These are phyloP conservation scores for Thielaviopsis punctulata DNA, from an alignment of 2,329 filamentous ascomycete genomes.

Conservation along the genomic window DNA sequence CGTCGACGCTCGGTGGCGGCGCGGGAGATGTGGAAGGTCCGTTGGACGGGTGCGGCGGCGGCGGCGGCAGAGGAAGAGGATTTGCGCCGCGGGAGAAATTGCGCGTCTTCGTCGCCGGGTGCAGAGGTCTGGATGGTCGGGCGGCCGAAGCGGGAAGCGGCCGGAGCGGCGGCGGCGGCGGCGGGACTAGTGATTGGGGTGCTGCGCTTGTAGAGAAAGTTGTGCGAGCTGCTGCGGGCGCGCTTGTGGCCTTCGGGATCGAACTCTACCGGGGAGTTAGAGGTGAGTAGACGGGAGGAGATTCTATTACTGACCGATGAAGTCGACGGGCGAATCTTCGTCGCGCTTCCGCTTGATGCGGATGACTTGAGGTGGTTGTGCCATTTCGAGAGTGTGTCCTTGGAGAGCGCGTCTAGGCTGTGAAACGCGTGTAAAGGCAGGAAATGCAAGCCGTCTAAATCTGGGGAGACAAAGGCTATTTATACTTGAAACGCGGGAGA, in stretches of 20 bases:
- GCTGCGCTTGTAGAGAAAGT: slow-evolving; percentile 41
- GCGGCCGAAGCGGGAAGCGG: slow-evolving; percentile 13
- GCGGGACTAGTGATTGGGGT: slow-evolving; percentile 17
- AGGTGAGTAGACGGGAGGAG: not conserved
- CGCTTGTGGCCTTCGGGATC: slow-evolving; percentile 34
- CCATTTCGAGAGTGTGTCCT: slow-evolving; percentile 23
- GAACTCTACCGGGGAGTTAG: slow-evolving; percentile 24
- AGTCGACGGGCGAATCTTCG: slow-evolving; percentile 35
- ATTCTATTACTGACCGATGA: slow-evolving; percentile 26
- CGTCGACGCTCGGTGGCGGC: slow-evolving; percentile 7
- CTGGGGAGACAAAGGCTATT: no score
- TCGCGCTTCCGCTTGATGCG: slow-evolving; percentile 44
- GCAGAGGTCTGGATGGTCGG: slow-evolving; percentile 34
- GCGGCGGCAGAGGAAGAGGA: slow-evolving; percentile 20
- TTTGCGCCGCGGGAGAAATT: slow-evolving; percentile 12
- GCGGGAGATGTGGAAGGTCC: slow-evolving; percentile 11
- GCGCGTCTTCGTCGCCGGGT: slow-evolving; percentile 20
- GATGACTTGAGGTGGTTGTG: slow-evolving; percentile 40
- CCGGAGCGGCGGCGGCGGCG: slow-evolving; percentile 13
- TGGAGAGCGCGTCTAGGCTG: no score
- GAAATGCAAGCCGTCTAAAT: no score
- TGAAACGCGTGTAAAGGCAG: not conserved
- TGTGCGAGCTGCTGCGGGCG: slow-evolving; percentile 30
- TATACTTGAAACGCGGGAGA: no score
- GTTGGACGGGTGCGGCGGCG: slow-evolving; percentile 3